Evolutionary conservation across 2,329 filamentous ascomycete genomes (phyloP), one percentile per base, ranked within the genome.

Genomic region (Fusarium verrucosum): DNA sequence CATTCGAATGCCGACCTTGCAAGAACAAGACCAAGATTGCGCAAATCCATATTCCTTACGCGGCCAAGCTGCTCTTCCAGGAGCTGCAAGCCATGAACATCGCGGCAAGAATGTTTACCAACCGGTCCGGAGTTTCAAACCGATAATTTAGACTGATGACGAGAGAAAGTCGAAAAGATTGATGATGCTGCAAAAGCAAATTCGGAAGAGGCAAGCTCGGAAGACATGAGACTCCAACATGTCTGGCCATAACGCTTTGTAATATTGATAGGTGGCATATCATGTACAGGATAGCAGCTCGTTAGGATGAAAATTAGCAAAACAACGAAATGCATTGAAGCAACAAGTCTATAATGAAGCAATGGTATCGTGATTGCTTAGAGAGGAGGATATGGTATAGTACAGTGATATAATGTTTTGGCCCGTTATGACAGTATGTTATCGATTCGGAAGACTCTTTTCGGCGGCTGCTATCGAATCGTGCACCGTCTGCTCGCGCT

Each of bases 1-100:
- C 92, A 25, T 98, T 98, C 76, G 94, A 98, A 79, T 99, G 95
- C 79, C 88, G 95, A 53, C 92, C 95, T 30, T 99, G 95, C 86
- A 95, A 96, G 83, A 99, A 99, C 85, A 98, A 98, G 86, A 97
- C 94, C 65, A 93, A 92, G 82, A 98, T 99, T 77, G 95, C 94
- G 7, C 95, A 99, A 79, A 91, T 99, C 54, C 92, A 98, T 77
- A 96, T 99, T 67, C 95, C 95, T 1, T 99, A 99, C 76, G 95
- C 95, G 4, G 95, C 95, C 61, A 99, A 99, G 82, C 85, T 99
- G 45, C 87, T 99, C 46, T 99, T 99, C 89, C 95, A 99, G 82
- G 95, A 99, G 82, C 82, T 99, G 70, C 92, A 94, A 75, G 90
- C 93, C 45, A 99, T 99, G 95, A 98, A 98, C 78, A 98, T 99